Conservation (phyloP, 108 stramenopile genomes). For the Halocafeteria seosinensis region DNA sequence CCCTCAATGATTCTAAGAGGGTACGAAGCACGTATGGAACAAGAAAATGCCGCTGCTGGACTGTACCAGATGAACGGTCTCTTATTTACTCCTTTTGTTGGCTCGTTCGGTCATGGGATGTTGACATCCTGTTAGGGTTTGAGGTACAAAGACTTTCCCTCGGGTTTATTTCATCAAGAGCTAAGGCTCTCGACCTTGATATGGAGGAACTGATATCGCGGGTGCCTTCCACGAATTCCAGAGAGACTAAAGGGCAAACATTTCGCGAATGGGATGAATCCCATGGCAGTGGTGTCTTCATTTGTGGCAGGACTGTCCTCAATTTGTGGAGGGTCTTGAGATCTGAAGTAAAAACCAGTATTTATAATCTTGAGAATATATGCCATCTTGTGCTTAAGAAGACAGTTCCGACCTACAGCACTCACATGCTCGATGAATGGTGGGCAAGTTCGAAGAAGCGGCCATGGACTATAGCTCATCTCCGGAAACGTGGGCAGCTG, state of each 20-base stretch:
- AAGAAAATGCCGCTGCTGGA: no score
- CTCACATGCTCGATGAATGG: no score
- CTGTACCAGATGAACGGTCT: neutral
- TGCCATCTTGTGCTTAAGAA: no score
- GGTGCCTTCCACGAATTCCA: slow-evolving; percentile 16
- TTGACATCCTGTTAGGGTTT: slow-evolving; percentile 17
- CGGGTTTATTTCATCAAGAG: slow-evolving; percentile 32
- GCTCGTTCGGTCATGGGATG: slow-evolving; percentile 7
- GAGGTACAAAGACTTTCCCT: slow-evolving; percentile 21
- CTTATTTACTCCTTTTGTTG: neutral
- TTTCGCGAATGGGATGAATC: slow-evolving; percentile 12
- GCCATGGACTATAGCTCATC: neutral
- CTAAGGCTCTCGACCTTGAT: neutral
- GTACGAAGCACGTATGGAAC: no score
- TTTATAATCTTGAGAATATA: slow-evolving; percentile 14
- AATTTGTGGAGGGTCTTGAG: slow-evolving; percentile 33
- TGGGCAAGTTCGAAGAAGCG: no score
- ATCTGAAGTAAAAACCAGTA: slow-evolving; percentile 27
- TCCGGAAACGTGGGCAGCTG: neutral
- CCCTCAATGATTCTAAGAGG: neutral
- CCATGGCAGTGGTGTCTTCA: slow-evolving; percentile 18
- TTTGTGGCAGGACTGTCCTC: slow-evolving; percentile 27
- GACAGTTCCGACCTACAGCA: no score
- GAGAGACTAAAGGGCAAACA: slow-evolving; percentile 7
- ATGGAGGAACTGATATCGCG: slow-evolving; percentile 12